Evolutionary conservation across 1,139 yeast genomes (phyloP).

Genomic region (Suhomyces panamericanus): DNA sequence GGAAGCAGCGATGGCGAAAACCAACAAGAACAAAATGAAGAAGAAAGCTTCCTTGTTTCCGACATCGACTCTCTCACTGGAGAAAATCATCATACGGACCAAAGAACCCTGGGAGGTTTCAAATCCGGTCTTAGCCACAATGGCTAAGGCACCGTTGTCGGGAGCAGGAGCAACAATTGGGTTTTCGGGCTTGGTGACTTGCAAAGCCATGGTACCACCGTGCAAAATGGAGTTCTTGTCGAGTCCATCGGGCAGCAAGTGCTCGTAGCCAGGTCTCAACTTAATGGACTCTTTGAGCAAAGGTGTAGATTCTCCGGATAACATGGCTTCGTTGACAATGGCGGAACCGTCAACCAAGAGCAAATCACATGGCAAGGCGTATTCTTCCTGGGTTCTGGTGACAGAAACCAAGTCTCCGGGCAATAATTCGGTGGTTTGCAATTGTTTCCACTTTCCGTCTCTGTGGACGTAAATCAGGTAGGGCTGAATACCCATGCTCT

Average conservation of each 20-base stretch:
- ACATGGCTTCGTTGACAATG: conserved; percentile 96
- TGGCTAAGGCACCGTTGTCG: conserved; percentile 88
- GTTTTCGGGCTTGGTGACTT: conserved; percentile 70
- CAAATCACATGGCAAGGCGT: conserved; percentile 96
- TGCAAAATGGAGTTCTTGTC: conserved; percentile 89
- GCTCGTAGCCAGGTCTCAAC: conserved; percentile 73
- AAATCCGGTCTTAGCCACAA: conserved; percentile 91
- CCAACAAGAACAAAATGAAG: conserved; percentile 83
- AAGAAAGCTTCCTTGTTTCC: conserved; percentile 93
- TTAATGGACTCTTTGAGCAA: conserved; percentile 87
- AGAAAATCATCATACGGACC: conserved; percentile 96
- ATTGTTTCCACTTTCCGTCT: conserved; percentile 64
- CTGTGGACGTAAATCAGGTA: conserved; percentile 75
- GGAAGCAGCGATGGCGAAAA: conserved; percentile 93
- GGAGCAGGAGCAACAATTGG: conserved; percentile 64
- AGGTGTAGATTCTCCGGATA: conserved; percentile 98
- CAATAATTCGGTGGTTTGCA: conserved; percentile 72
- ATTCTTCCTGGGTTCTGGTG: conserved; percentile 84
- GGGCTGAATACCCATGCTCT: conserved; percentile 97
- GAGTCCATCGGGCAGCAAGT: conserved; percentile 70
- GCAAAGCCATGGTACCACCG: conserved; percentile 97
- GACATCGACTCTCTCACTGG: conserved; percentile 94
- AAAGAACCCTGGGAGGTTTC: conserved; percentile 97
- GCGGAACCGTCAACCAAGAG: conserved; percentile 83
- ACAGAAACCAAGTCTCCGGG: conserved; percentile 94